These are phyloP conservation scores for Vicia faba DNA, from an alignment of 306 rosid species.

Conservation along the genomic window DNA sequence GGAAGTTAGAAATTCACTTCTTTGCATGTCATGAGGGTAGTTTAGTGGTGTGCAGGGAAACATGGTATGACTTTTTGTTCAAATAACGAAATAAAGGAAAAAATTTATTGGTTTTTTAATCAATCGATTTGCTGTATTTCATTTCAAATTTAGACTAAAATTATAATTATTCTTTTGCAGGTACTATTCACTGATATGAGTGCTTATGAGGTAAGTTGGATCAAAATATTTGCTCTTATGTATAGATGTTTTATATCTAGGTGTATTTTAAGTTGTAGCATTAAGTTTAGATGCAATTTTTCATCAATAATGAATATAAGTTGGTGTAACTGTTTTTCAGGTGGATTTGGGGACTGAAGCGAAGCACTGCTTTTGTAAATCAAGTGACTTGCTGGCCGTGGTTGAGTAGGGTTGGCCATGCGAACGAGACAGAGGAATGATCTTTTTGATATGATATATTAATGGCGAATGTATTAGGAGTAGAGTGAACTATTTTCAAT, in stretches of 20 bases:
- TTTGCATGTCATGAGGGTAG: neutral
- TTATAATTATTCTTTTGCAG: slow-evolving; percentile 49
- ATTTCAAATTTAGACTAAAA: neutral
- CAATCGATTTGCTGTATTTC: slow-evolving; percentile 9
- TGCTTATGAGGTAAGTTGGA: slow-evolving; percentile 77
- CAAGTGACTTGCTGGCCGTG: slow-evolving; percentile 77
- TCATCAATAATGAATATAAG: neutral
- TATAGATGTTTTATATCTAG: neutral
- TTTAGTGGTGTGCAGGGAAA: neutral
- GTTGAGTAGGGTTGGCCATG: slow-evolving; percentile 58
- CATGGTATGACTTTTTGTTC: neutral
- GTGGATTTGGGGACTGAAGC: slow-evolving; percentile 87
- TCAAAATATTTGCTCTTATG: neutral
- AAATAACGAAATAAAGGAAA: neutral
- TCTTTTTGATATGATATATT: neutral
- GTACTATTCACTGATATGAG: slow-evolving; percentile 86
- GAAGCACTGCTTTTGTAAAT: slow-evolving; percentile 84
- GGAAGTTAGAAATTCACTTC: neutral
- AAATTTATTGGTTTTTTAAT: slow-evolving; percentile 7
- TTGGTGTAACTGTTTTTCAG: slow-evolving; percentile 49
- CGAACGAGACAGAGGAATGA: neutral
- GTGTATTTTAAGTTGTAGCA: slow-evolving; percentile 9
- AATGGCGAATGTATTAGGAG: slow-evolving; percentile 7
- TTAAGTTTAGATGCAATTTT: neutral
- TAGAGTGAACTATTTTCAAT: slow-evolving; percentile 17